These are phyloP conservation scores for Yamadazyma paraphyllophila DNA, from an alignment of 805 yeast genomes.

Conservation along the genomic window DNA sequence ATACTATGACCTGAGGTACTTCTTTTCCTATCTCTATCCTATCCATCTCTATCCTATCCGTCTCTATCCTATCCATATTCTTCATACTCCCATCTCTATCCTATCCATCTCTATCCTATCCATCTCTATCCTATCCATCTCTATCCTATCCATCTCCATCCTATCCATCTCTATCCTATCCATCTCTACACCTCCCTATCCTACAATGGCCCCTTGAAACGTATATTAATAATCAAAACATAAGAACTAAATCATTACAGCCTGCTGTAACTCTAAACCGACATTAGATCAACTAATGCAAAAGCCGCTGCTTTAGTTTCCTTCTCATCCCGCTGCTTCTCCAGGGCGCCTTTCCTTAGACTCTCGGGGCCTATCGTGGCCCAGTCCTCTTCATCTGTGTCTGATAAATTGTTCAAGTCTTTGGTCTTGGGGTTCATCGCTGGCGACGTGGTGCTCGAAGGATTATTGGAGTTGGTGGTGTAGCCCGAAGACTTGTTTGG, in stretches of 20 bases:
- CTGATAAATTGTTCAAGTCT: conserved; percentile 53
- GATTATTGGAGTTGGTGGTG: background rate
- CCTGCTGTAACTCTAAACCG: conserved; percentile 15
- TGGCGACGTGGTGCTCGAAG: conserved; percentile 1
- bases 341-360: conserved; percentile 38
- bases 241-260: background rate
- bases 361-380: conserved; percentile 79
- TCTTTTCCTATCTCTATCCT: no score
- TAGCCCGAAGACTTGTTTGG: background rate
- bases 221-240: background rate
- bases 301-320: conserved; percentile 50
- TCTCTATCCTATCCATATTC: no score
- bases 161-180: no score
- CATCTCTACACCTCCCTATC: no score
- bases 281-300: conserved; percentile 61
- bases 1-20: no score
- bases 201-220: no score
- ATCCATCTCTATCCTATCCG: no score
- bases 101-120: no score
- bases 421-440: conserved; percentile 2
- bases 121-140: no score
- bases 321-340: conserved; percentile 32
- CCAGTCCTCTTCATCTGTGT: conserved; percentile 99
- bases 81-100: no score
- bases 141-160: no score